Evolutionary conservation across 371 early-diverging fungal genomes (phyloP), one percentile per base, ranked within the genome.

Genomic region (Funneliformis caledonium): DNA sequence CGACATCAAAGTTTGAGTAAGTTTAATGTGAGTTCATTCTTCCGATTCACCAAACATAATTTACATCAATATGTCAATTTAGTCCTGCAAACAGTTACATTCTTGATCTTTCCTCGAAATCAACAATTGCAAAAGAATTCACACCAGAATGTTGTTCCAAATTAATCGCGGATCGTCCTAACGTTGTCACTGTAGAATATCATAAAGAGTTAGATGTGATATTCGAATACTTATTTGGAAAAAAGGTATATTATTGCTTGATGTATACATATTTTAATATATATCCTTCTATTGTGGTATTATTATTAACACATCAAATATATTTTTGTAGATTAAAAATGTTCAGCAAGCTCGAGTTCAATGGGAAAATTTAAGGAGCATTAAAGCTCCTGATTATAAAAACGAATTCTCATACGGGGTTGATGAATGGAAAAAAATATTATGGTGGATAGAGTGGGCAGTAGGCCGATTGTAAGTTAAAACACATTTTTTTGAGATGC

Each of bases 341-440:
- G 10, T 81, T 76, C 56, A 67, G 37, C 42, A 73, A 73, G 56
- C 72, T 73, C 65, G 73, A 45, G 26, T 11, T 47, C 16, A 64
- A 31, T 80, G 73, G 81, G 42, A 72, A 62, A 74, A 33, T 72
- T 67, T 80, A 61, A 72, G 81, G 74, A 72, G 74, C 37, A 48
- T 80, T 48, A 11, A 80, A 33, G 22, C 74, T 26, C 81, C 81
- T 6, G 76, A 81, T 14, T 76, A 81, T 47, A 16, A 67, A 3
- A 59, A 68, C 33, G 67, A 68, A 43, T 52, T 70, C 8, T 67
- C 78, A 60, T 80, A 80, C 52, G 75, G 14, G 33, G 48, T 74
- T 52, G 74, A 74, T 31, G 74, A 80, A 14, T 80, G 81, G 81
- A 10, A 60, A 31, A 80, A 80, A 22, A 80, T 80, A n/a, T 67